Conservation (phyloP, 2,329 filamentous ascomycete species). For the Sclerotinia minor region DNA sequence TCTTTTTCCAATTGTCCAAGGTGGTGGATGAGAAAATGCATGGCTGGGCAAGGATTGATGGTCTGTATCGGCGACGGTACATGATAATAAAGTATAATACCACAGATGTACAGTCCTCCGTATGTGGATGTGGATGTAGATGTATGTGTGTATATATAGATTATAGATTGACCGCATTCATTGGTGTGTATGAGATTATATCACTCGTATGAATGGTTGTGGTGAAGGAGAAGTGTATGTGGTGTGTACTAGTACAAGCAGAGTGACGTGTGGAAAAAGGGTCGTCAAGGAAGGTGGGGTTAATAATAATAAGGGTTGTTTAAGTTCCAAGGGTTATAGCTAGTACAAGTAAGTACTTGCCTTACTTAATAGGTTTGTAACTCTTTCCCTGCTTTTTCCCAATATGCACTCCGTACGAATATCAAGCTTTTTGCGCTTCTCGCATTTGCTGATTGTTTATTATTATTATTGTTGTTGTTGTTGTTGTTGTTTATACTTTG, state of each 20-base stretch:
- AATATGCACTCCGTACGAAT: too few relatives aligned
- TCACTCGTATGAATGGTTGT: too few relatives aligned
- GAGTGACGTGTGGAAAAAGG: conserved; percentile 8
- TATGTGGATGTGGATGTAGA: not conserved
- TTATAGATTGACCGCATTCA: not conserved
- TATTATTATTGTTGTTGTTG: not conserved
- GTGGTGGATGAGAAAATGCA: not conserved
- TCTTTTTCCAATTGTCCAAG: conserved; percentile 10
- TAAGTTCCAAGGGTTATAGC: too few relatives aligned
- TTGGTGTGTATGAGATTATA: not conserved
- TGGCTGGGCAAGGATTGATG: conserved; percentile 6
- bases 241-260: not conserved
- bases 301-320: too few relatives aligned
- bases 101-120: not conserved
- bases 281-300: not conserved
- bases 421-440: too few relatives aligned
- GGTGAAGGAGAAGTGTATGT: not conserved
- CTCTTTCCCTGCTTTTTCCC: conserved; percentile 3
- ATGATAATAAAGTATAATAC: not conserved
- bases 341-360: too few relatives aligned
- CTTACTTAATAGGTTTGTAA: too few relatives aligned
- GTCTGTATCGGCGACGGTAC: not conserved
- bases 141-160: not conserved
- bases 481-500: not conserved
- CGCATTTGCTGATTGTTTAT: conserved; percentile 7